phyloP scores from a whole-genome alignment of 2,329 filamentous ascomycete genomes.

The Teratosphaeria gauchensis region DNA sequence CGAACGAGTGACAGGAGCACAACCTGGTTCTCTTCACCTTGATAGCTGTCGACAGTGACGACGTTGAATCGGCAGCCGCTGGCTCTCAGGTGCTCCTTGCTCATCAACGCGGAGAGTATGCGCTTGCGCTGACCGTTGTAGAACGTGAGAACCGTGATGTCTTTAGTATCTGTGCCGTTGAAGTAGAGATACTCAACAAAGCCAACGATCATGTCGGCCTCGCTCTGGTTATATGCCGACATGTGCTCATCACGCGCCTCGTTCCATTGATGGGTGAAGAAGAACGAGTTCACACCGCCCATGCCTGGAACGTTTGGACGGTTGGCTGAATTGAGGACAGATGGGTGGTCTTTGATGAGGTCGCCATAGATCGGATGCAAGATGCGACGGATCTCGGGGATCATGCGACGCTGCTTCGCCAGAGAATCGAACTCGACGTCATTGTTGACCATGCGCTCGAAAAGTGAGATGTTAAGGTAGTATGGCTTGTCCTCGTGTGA shows the following conservation, averaged over 20 bases:
- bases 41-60: slow-evolving; percentile 77
- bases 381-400: slow-evolving; percentile 55
- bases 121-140: slow-evolving; percentile 74
- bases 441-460: slow-evolving; percentile 65
- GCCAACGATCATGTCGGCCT: slow-evolving; percentile 65
- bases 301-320: slow-evolving; percentile 52
- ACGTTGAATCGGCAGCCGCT: slow-evolving; percentile 44
- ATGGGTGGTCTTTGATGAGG: slow-evolving; percentile 47
- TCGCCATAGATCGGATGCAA: slow-evolving; percentile 53
- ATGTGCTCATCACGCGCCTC: slow-evolving; percentile 55
- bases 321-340: slow-evolving; percentile 37
- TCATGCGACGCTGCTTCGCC: slow-evolving; percentile 61
- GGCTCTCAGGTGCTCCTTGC: slow-evolving; percentile 5
- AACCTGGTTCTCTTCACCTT: slow-evolving; percentile 83
- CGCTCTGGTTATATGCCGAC: slow-evolving; percentile 59
- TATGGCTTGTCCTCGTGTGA: slow-evolving; percentile 53
- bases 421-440: slow-evolving; percentile 55
- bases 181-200: slow-evolving; percentile 63
- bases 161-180: slow-evolving; percentile 49
- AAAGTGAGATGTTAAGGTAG: slow-evolving; percentile 64
- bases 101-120: slow-evolving; percentile 43
- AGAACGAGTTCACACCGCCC: slow-evolving; percentile 50
- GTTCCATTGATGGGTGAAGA: slow-evolving; percentile 55
- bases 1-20: slow-evolving; percentile 73
- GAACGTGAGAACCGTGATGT: slow-evolving; percentile 76